A percentile compares a stretch with the other conserved stretches of the same genome.
Evolutionary conservation across 1,139 yeast genomes (phyloP).

Genomic region (Sugiyamaella grinbergsii): DNA sequence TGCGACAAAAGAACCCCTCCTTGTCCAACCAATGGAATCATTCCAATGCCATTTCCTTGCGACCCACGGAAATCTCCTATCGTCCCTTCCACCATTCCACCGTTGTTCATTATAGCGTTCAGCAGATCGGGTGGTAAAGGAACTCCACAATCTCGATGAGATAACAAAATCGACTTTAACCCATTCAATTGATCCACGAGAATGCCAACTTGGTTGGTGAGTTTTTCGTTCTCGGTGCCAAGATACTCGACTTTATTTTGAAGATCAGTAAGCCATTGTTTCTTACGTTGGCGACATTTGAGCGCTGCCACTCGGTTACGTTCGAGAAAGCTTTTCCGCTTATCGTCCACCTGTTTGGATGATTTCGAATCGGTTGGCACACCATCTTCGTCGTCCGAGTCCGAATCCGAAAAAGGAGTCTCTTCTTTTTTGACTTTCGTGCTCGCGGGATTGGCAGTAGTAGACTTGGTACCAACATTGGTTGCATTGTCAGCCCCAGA

Average conservation of each 20-base stretch:
- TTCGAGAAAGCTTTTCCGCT: slow-evolving; percentile 80
- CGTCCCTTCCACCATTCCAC: not conserved
- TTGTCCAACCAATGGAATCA: slow-evolving; percentile 1
- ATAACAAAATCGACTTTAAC: slow-evolving; percentile 42
- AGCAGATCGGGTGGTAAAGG: slow-evolving; percentile 13
- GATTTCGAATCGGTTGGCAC: not conserved
- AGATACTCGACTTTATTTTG: slow-evolving; percentile 74
- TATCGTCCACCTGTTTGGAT: slow-evolving; percentile 59
- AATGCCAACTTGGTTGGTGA: slow-evolving; percentile 59
- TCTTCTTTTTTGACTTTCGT: not conserved
- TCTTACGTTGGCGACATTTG: slow-evolving; percentile 92
- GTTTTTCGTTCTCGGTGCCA: slow-evolving; percentile 68
- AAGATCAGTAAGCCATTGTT: slow-evolving; percentile 81
- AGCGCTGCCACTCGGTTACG: slow-evolving; percentile 94
- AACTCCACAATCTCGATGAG: slow-evolving; percentile 22
- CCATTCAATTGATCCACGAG: slow-evolving; percentile 61
- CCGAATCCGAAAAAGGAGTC: slow-evolving; percentile 12
- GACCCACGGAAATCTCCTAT: slow-evolving; percentile 1
- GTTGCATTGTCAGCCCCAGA: too few relatives aligned
- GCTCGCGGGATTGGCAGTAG: not conserved
- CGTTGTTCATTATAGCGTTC: slow-evolving; percentile 1
- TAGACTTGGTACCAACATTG: too few relatives aligned
- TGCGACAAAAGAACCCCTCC: not conserved
- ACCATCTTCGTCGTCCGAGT: slow-evolving; percentile 7
- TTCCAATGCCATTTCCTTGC: slow-evolving; percentile 1